Base-by-base conservation (phyloP, 139 green algal species). In the Auxenochlorella pyrenoidosa region DNA sequence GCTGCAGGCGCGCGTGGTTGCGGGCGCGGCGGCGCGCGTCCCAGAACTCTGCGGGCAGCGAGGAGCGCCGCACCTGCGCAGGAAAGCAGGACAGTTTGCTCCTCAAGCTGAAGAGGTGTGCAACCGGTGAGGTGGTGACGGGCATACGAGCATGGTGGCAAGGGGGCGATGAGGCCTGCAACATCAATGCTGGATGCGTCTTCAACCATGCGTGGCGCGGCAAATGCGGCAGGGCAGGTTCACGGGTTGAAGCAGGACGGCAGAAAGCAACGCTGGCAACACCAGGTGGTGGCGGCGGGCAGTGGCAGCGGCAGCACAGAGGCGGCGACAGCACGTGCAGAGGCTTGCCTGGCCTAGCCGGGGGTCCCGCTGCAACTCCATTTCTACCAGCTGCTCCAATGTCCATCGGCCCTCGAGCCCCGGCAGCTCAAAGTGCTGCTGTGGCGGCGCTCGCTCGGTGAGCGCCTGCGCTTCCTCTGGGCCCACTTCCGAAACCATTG, bases 41-140 rank as follows among this genome's bases (percentile, higher is more conserved):
- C 86, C 86, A 90, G 22, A 90, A 90, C 59, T 80, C 75, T 6
- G 66, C n/a, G 1, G 86, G 86, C 85, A 90, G 63, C 58, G 81
- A 43, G 19, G 51, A 43, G 16, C 76, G 73, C n/a, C 78, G 83
- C 41, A 90, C 84, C 86, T 90, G 79, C 32, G 16, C 32, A 51
- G 71, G 18, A 36, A n/a, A 32, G 36, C 19, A 51, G 1, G 2
- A 32, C 18, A 24, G 36, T 51, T 3, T 28, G 4, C 5, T 28
- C 15, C 8, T 30, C 1, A 47, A 78, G 36, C 2, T n/a, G 71
- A 16, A 54, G 15, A 0, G 40, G 26, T 75, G 60, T 12, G n/a
- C 22, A 38, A 19, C 12, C 28, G 16, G n/a, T 22, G 68, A 41
- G 68, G 68, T 10, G 68, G 24, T 12, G 60, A 68, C 5, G 60